Percentiles rank a stretch among this genome's conserved stretches.
phyloP scores from a whole-genome alignment of 2,329 filamentous ascomycete species.

The Mollisiaceae sp. region DNA sequence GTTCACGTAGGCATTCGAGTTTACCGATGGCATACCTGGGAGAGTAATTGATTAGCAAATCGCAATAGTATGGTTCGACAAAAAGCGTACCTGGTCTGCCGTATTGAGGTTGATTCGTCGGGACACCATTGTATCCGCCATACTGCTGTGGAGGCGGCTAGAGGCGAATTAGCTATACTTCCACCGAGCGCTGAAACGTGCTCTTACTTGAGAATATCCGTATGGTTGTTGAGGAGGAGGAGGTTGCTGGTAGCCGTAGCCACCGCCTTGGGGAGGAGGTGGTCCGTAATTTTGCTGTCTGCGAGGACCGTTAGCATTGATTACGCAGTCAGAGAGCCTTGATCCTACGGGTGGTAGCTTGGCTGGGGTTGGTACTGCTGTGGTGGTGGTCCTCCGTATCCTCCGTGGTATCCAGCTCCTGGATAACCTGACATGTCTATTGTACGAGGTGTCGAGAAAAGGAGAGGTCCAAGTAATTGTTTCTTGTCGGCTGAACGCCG shows the following conservation, averaged over 20 bases:
- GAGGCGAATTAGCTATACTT: slow-evolving; percentile 13
- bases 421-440: slow-evolving; percentile 68
- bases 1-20: slow-evolving; percentile 60
- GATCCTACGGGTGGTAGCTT: slow-evolving; percentile 56
- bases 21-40: slow-evolving; percentile 48
- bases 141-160: slow-evolving; percentile 55
- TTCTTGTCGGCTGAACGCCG: slow-evolving; percentile 29
- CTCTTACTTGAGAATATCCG: slow-evolving; percentile 41
- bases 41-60: slow-evolving; percentile 17
- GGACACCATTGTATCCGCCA: slow-evolving; percentile 46
- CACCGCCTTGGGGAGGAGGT: slow-evolving; percentile 39
- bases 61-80: neutral
- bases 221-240: slow-evolving; percentile 51
- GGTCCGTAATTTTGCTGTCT: slow-evolving; percentile 40
- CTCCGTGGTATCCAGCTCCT: slow-evolving; percentile 56
- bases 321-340: slow-evolving; percentile 38
- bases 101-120: slow-evolving; percentile 50
- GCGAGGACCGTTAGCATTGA: slow-evolving; percentile 35
- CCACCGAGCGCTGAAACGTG: neutral
- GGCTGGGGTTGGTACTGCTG: slow-evolving; percentile 49
- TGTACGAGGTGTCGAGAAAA: slow-evolving; percentile 8
- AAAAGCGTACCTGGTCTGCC: slow-evolving; percentile 52
- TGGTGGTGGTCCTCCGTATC: slow-evolving; percentile 49
- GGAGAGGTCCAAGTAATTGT: slow-evolving; percentile 17
- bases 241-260: slow-evolving; percentile 56